These are phyloP conservation scores for Colletotrichum sp. DNA, from an alignment of 2,329 filamentous ascomycete genomes.

Conservation along the genomic window DNA sequence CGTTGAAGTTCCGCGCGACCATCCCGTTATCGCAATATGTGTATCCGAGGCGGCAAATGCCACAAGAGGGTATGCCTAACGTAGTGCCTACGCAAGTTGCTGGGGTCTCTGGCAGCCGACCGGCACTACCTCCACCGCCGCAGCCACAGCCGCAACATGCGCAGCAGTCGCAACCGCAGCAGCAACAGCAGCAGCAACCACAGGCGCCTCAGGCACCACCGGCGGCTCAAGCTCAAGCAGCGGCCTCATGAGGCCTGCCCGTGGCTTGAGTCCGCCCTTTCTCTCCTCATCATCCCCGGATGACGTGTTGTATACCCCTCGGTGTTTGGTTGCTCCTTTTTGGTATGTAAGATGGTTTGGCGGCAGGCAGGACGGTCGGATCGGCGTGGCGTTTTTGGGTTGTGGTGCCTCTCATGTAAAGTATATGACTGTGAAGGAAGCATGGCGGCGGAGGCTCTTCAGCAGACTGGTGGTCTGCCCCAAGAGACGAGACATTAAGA, in stretches of 20 bases:
- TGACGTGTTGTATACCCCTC: constrained; percentile 21
- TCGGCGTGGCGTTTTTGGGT: constrained; percentile 19
- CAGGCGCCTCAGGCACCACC: constrained; percentile 1
- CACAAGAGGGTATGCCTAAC: constrained; percentile 25
- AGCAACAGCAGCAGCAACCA: constrained; percentile 27
- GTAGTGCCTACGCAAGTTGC: constrained; percentile 5
- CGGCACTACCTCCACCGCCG: constrained; percentile 23
- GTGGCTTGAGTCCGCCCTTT: background rate
- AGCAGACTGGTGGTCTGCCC: background rate
- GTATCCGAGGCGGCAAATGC: constrained; percentile 42
- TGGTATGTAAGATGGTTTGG: constrained; percentile 9
- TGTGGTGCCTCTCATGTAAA: constrained; percentile 12
- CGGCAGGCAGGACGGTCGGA: constrained; percentile 11
- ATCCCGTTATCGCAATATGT: constrained; percentile 55
- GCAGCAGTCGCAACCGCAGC: constrained; percentile 24
- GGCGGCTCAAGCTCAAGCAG: constrained; percentile 4
- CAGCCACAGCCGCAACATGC: constrained; percentile 22
- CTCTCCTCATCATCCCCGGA: constrained; percentile 7
- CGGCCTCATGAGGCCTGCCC: background rate
- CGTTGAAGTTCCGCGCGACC: constrained; percentile 66
- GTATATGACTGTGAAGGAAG: constrained; percentile 10
- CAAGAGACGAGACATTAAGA: background rate
- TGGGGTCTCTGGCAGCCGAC: constrained; percentile 15
- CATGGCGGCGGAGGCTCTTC: background rate
- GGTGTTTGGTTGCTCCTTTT: constrained; percentile 19